Base-by-base conservation (phyloP, 768 basidiomycete genomes). In the Macrolepiota albuminosa region DNA sequence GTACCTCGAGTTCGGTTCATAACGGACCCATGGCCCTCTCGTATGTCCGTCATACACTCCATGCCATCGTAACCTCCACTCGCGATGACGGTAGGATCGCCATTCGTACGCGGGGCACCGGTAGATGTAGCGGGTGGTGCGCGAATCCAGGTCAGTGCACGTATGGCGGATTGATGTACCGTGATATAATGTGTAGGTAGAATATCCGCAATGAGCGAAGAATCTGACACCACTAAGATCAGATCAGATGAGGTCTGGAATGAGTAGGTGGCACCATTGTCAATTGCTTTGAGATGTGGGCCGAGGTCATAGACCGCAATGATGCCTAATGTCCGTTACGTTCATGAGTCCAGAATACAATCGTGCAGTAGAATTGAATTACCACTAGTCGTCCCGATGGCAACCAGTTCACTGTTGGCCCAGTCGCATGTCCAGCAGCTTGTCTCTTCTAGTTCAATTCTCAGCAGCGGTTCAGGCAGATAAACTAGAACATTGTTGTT, bases 381-480 rank as follows among this genome's bases (percentile, higher is more conserved):
- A 93, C 96, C 95, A 64, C 92, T 90, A 2, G 91, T 87, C 31
- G 87, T 87, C 0, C 95, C 95, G 13, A 89, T 84, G 0, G 92
- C 93, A 7, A 99, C 71, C 11, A 86, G 66, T 59, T 89, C 87
- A 62, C 92, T 91, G 63, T 92, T 93, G 0, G 86, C 90, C 95
- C 95, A 98, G 64, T 97, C 94, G 56, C 97, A 78, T 16, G 84
- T 81, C 81, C 84, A 89, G 68, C 87, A 89, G n/a, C 79, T 76
- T 0, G 91, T 82, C 46, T 93, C 90, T 56, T 88, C 86, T 2
- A 93, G 73, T 64, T 90, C 84, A 1, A 98, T 82, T 10, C 84
- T 82, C 6, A 95, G 53, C 3, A 89, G 67, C 0, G 95, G 92
- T 50, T 87, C 76, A 0, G 83, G 71, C 13, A 88, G 56, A 56